Evolutionary conservation across 169 alveolate genomes (phyloP), one percentile per base, ranked within the genome.

Genomic region (Babesia caballi): DNA sequence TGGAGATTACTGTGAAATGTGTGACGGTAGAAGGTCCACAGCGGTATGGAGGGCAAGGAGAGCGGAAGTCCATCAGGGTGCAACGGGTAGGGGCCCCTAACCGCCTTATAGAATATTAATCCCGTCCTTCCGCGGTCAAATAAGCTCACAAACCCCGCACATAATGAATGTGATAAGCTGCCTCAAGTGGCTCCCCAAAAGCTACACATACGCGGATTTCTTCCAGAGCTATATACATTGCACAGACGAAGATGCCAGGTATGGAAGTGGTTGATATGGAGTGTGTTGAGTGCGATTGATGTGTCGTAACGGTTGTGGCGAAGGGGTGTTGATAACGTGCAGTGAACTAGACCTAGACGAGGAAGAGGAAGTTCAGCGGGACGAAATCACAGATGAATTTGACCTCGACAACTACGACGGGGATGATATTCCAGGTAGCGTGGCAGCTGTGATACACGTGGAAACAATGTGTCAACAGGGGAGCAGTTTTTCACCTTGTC

Each of bases 381-480:
- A 76, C 21, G 74, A 25, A 25, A 40, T 33, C 30, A 44, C 56
- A 1, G 76, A 74, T 27, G 66, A 58, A 14, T 76, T 76, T 57
- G 85, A 76, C 56, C 67, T 76, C 46, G 73, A 51, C 21, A 50
- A 76, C 35, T 76, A 76, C 54, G 85, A 76, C 58, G 71, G 49
- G 30, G 85, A 76, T 25, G 80, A 76, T 7, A 14, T 76, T 23
- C 85, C 85, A 56, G 61, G 84, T 74, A 63, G 0, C 19, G 4
- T 14, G 9, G 11, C 0, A 11, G 12, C 6, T 4, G 12, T 19
- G 32, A 4, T 0, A 28, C 38, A 21, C 21, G 0, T 2, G 5
- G 25, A 11, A 27, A 0, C 11, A 42, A 33, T 44, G 30, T 57
- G 19, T 3, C 8, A 23, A 40, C 41, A 74, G 84, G 71, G 8